Evolutionary conservation across 208 protist species (phyloP), one percentile per base, ranked within the genome.

Genomic region (Leptomonas seymouri): DNA sequence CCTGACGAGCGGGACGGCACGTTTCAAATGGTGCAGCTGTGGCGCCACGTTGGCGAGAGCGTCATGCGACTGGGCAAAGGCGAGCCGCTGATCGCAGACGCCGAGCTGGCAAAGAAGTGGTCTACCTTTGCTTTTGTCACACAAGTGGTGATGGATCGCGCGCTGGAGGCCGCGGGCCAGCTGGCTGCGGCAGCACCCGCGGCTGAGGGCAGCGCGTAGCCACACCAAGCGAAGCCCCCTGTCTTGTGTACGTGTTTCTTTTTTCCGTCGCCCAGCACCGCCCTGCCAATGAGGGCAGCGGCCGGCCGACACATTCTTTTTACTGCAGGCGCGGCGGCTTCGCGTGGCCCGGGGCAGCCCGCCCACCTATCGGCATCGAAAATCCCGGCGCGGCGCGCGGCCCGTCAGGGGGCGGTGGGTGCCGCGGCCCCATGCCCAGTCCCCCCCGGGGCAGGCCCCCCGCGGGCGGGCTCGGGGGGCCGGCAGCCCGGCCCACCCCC

Each of bases 21-120:
- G 2, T 81, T 77, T 36, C 88, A 93, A 63, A 78, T 70, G 46
- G 78, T 74, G 54, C 87, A 93, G 53, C 76, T 93, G 20, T 93
- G 87, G 87, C 77, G 79, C 49, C 71, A 93, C 64, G 82, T 93
- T 15, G 85, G 55, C 27, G 57, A 70, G n/a, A 79, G 76, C 44
- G 48, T 93, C 21, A 64, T 86, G 71, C 74, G 78, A 16, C 71
- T 82, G 4, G 76, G 81, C 30, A 72, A 68, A 18, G 64, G 53
- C 30, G 80, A 84, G 71, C 82, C 82, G 8, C 21, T 80, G 18
- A 71, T 82, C 28, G 78, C 84, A 23, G 53, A 87, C 20, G 70
- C 80, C 36, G 85, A 86, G 23, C 57, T 77, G 31, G 80, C 71
- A 2, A 86, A 77, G 42, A 55, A 76, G 68, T 93, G 84, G 81